A percentile compares a stretch with the other conserved stretches of the same genome.
Evolutionary conservation across 1,139 yeast genomes (phyloP).

Genomic region (Candida sp.): DNA sequence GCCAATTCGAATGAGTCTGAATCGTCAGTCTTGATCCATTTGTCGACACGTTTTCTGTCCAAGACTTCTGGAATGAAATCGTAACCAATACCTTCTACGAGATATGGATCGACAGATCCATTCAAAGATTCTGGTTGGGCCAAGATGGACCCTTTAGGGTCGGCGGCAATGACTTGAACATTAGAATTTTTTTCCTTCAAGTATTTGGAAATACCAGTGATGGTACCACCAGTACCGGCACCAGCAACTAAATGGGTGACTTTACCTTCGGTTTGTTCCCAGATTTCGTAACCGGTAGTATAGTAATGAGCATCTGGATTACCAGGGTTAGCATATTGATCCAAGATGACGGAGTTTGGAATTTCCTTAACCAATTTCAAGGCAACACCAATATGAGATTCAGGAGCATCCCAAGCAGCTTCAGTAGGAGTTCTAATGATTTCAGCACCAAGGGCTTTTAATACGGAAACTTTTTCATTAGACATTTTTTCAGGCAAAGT

Average conservation of each 20-base stretch:
- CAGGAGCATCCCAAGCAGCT: conserved; percentile 94
- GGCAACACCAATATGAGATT: conserved; percentile 90
- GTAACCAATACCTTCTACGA: conserved; percentile 92
- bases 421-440: conserved; percentile 91
- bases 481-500: conserved; percentile 94
- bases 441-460: conserved; percentile 89
- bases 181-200: conserved; percentile 69
- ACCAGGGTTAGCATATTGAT: conserved; percentile 76
- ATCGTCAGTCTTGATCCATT: conserved; percentile 88
- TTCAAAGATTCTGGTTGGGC: conserved; percentile 81
- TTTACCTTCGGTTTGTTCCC: conserved; percentile 76
- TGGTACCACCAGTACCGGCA: conserved; percentile 90
- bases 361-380: conserved; percentile 77
- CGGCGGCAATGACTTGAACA: conserved; percentile 72
- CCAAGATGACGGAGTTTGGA: conserved; percentile 82
- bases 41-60: conserved; percentile 62
- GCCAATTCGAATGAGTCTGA: conserved; percentile 78
- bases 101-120: conserved; percentile 55
- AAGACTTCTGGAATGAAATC: conserved; percentile 86
- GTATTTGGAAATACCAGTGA: conserved; percentile 74
- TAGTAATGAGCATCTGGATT: conserved; percentile 84
- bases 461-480: conserved; percentile 83
- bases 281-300: conserved; percentile 85
- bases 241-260: conserved; percentile 82
- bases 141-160: conserved; percentile 83